These are phyloP conservation scores for Camelina neglecta DNA, from an alignment of 345 rosid species.

Conservation along the genomic window DNA sequence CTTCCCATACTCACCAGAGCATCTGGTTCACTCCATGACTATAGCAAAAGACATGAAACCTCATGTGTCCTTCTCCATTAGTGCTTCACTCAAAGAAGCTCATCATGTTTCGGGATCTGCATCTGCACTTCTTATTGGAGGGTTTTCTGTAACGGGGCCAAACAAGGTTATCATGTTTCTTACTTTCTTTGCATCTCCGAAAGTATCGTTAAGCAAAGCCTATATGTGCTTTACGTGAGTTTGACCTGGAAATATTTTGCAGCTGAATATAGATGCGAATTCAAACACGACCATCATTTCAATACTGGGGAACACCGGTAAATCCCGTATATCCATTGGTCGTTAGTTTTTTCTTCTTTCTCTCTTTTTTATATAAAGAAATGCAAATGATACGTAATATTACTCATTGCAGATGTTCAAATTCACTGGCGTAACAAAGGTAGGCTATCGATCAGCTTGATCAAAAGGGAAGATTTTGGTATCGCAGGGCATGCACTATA, in stretches of 20 bases:
- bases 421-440: constrained; percentile 59
- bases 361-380: not conserved
- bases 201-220: constrained; percentile 11
- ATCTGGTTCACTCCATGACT: constrained; percentile 65
- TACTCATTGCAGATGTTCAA: constrained; percentile 64
- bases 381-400: not conserved
- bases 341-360: not conserved
- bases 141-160: constrained; percentile 75
- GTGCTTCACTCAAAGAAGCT: constrained; percentile 63
- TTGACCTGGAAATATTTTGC: constrained; percentile 45
- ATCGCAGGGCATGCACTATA: constrained; percentile 61
- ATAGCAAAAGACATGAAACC: constrained; percentile 60
- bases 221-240: constrained; percentile 21
- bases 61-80: constrained; percentile 62
- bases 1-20: constrained; percentile 91
- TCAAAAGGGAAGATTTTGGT: constrained; percentile 64
- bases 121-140: constrained; percentile 85
- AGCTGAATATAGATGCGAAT: constrained; percentile 68
- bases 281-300: constrained; percentile 65
- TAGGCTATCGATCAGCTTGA: constrained; percentile 53
- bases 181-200: constrained; percentile 1
- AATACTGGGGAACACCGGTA: constrained; percentile 86
- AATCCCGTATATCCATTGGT: not conserved
- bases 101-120: constrained; percentile 72
- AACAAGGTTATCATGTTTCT: constrained; percentile 58